Evolutionary conservation across 2,329 filamentous ascomycete genomes (phyloP).

Genomic region (Periconia sp.): DNA sequence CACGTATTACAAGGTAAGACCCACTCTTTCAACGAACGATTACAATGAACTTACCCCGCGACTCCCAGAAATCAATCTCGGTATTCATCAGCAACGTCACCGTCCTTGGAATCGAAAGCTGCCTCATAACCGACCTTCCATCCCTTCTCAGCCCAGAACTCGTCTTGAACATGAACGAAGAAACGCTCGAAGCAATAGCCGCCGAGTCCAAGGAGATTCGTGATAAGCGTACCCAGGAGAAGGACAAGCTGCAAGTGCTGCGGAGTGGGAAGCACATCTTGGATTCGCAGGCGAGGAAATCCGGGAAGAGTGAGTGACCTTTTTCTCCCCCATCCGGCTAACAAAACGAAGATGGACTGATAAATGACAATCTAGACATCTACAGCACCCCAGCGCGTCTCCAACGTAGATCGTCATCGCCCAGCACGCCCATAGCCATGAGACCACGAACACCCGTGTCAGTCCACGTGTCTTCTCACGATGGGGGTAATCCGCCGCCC

Average conservation of each 20-base stretch:
- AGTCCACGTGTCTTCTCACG: not conserved
- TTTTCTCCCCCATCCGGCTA: too few relatives aligned
- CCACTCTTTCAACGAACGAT: not conserved
- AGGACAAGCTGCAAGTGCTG: conserved; percentile 16
- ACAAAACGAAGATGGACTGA: too few relatives aligned
- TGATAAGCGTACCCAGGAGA: conserved; percentile 12
- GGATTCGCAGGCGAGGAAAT: conserved; percentile 17
- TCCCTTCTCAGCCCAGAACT: conserved; percentile 23
- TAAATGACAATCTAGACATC: not conserved
- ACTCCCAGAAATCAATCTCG: conserved; percentile 19
- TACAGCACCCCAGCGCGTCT: not conserved
- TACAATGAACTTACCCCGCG: not conserved
- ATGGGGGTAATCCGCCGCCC: too few relatives aligned
- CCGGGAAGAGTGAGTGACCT: conserved; percentile 2
- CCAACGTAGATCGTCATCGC: too few relatives aligned
- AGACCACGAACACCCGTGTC: not conserved
- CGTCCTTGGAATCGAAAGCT: conserved; percentile 28
- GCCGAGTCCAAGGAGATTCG: conserved; percentile 26
- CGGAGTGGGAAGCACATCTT: conserved; percentile 16
- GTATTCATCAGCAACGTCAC: conserved; percentile 31
- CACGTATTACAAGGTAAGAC: conserved; percentile 27
- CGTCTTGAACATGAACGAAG: conserved; percentile 21
- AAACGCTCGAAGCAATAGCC: conserved; percentile 21
- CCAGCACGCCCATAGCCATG: not conserved
- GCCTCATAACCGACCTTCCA: conserved; percentile 21